Percentiles rank a stretch among this genome's conserved stretches.
These are phyloP conservation scores for Saccharomyces hybrid DNA, from an alignment of 1,139 yeast genomes.

Conservation along the genomic window DNA sequence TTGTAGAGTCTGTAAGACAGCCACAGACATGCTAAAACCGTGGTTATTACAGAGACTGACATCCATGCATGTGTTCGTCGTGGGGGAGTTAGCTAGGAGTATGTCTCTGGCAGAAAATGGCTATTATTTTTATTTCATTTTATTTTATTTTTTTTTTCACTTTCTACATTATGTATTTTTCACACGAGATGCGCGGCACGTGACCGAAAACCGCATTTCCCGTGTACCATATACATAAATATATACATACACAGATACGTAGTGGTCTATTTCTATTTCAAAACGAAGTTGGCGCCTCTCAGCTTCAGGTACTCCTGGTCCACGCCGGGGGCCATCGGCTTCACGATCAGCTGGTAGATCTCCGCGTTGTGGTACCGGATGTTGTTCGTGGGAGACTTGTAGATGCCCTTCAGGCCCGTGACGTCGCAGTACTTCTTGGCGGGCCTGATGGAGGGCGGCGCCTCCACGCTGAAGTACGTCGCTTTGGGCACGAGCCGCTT, in stretches of 20 bases:
- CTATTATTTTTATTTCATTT: not conserved
- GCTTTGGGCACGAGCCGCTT: conserved; percentile 25
- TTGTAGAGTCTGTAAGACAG: conserved; percentile 23
- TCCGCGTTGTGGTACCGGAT: conserved; percentile 78
- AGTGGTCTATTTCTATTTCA: conserved; percentile 46
- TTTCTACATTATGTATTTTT: not conserved
- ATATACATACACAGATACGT: not conserved
- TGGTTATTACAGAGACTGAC: conserved; percentile 8
- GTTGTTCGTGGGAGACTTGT: conserved; percentile 70
- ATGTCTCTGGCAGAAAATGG: not conserved
- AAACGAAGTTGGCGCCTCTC: conserved; percentile 80
- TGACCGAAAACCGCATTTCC: not conserved
- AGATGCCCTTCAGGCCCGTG: conserved; percentile 77
- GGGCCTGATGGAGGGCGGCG: conserved; percentile 86
- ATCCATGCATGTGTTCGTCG: not conserved
- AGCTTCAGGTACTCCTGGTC: conserved; percentile 89
- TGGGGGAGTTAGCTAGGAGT: not conserved
- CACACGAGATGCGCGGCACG: not conserved
- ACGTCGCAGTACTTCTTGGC: conserved; percentile 84
- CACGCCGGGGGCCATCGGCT: conserved; percentile 78
- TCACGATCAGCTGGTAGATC: conserved; percentile 68
- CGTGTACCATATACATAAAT: not conserved
- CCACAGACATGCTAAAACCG: conserved; percentile 17
- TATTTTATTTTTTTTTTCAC: not conserved
- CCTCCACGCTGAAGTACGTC: conserved; percentile 58